Evolutionary conservation across 1,284 basidiomycete species (phyloP), one percentile per base, ranked within the genome.

Genomic region (Austroboletus niveus): DNA sequence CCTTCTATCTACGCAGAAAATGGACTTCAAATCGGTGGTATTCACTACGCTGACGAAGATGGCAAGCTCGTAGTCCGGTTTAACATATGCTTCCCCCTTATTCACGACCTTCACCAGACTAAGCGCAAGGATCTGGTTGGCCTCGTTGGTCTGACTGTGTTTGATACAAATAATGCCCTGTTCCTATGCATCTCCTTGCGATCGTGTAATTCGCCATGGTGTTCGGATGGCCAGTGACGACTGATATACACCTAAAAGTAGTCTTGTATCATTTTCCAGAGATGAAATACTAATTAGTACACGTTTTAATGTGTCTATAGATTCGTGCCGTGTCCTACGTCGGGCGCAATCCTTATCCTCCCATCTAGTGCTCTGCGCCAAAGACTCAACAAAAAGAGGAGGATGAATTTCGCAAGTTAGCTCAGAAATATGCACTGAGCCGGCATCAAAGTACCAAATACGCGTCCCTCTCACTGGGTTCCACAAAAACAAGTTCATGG

Each of bases 391-490:
- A n/a, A 2, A 17, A 8, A 9, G 7, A 10, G 9, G n/a, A 27
- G 20, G 20, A 29, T 5, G 3, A 0, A 47, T 36, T 56, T 56
- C 3, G 48, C 46, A n/a, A 9, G 10, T 2, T 11, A 36, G 45
- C 36, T 2, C 36, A 20, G 20, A 31, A 43, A 9, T 35, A 55
- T 24, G 54, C 44, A 0, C 24, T 32, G 0, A 36, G 44, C 8
- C 52, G 49, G 54, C 22, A n/a, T 57, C 4, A 24, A 46, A 47
- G 14, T 29, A 22, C 30, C n/a, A 5, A 32, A 27, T 41, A 0
- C 30, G 34, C 29, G 5, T 56, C 53, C 1, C 31, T 55, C 12
- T 55, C 17, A 55, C 53, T 3, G 53, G 53, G 7, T 46, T 50
- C 17, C 27, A 47, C 8, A 17, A 43, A 41, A 38, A 34, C 36